Evolutionary conservation across 306 rosid species (phyloP).

Genomic region (Argentina anserina): DNA sequence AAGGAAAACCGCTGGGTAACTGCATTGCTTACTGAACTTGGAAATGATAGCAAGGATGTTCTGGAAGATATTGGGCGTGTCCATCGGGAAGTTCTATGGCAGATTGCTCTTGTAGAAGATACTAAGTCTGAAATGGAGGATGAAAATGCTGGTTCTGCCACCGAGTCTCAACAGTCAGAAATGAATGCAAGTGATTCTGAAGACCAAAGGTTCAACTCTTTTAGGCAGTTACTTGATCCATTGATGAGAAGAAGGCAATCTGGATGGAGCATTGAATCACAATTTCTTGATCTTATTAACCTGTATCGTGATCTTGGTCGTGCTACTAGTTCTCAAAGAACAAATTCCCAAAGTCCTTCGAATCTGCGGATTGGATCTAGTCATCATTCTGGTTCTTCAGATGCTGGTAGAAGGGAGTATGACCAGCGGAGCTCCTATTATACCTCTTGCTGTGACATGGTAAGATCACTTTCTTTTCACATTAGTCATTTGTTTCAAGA

Average conservation of each 20-base stretch:
- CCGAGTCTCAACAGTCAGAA: constrained; percentile 69
- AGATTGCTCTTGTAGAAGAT: constrained; percentile 84
- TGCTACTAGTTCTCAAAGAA: constrained; percentile 59
- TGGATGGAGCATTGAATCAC: constrained; percentile 95
- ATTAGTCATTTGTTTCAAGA: constrained; percentile 91
- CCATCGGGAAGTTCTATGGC: constrained; percentile 89
- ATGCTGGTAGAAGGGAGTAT: constrained; percentile 50
- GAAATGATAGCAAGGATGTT: constrained; percentile 81
- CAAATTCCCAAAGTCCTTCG: constrained; percentile 48
- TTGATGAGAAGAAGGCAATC: constrained; percentile 74
- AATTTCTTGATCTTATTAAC: constrained; percentile 83
- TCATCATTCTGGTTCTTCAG: constrained; percentile 62
- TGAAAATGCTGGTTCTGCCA: constrained; percentile 51
- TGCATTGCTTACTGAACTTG: constrained; percentile 83
- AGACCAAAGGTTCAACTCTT: constrained; percentile 84
- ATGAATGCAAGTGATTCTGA: constrained; percentile 60
- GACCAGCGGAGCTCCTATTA: constrained; percentile 70
- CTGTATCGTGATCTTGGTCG: constrained; percentile 90
- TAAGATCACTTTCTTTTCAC: constrained; percentile 88
- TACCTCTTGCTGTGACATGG: constrained; percentile 80
- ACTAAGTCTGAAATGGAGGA: constrained; percentile 64
- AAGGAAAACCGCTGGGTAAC: constrained; percentile 95
- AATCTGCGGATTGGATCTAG: constrained; percentile 46
- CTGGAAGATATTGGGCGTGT: constrained; percentile 77
- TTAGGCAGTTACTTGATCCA: constrained; percentile 92